These are phyloP conservation scores for Dactylellina haptotyla DNA, from an alignment of 2,329 filamentous ascomycete species.

Conservation along the genomic window DNA sequence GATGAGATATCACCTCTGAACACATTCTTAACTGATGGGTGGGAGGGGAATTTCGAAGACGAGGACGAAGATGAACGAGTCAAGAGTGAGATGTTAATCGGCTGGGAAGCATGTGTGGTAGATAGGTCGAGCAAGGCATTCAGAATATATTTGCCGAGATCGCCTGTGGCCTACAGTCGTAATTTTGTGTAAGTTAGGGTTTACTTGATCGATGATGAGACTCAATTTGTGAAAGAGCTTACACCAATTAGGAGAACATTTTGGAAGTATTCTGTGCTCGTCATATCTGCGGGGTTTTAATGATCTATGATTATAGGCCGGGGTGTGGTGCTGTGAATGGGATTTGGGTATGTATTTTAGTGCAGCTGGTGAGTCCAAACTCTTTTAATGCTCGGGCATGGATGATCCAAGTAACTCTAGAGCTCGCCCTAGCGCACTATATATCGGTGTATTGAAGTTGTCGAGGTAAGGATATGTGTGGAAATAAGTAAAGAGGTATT, in stretches of 20 bases:
- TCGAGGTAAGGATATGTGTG: too few species aligned
- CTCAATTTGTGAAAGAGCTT: background rate
- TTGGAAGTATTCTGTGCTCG: background rate
- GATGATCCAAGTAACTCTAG: too few species aligned
- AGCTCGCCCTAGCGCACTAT: too few species aligned
- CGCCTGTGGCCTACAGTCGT: slow-evolving; percentile 23
- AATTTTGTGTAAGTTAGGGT: background rate
- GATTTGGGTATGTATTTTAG: too few species aligned
- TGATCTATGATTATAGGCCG: too few species aligned
- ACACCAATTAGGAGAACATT: slow-evolving; percentile 26
- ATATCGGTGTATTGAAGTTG: too few species aligned
- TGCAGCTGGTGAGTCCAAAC: too few species aligned
- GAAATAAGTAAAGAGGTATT: too few species aligned
- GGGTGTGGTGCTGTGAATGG: too few species aligned
- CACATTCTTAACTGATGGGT: slow-evolving; percentile 11
- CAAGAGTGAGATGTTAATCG: slow-evolving; percentile 14
- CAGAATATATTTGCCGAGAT: slow-evolving; percentile 21
- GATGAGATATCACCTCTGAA: slow-evolving; percentile 13
- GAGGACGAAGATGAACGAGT: slow-evolving; percentile 13
- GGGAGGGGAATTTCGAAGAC: slow-evolving; percentile 10
- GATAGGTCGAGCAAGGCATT: slow-evolving; percentile 9
- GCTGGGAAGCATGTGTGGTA: slow-evolving; percentile 14
- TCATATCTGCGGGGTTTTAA: background rate
- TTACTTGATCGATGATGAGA: background rate
- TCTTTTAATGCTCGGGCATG: too few species aligned